Evolutionary conservation across 169 alveolate genomes (phyloP), one percentile per base, ranked within the genome.

Genomic region (Cryptosporidium viatorum): DNA sequence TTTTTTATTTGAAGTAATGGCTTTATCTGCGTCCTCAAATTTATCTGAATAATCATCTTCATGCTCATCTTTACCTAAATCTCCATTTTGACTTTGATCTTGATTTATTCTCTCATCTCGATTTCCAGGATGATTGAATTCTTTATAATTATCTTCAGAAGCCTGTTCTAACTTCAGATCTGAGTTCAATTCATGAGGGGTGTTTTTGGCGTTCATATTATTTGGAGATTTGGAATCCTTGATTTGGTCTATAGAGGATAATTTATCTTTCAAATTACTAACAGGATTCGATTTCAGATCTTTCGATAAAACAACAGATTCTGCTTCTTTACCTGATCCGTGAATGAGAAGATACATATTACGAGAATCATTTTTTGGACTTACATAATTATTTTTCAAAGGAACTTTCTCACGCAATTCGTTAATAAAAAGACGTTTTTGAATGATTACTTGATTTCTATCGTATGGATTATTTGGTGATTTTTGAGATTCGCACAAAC

Each of bases 321-420:
- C 35, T n/a, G 35, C 14, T 55, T 55, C 67, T 10, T 65, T 29
- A 14, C 71, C 71, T 31, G 71, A 65, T 31, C 71, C 43, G 10
- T 65, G 71, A 65, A 65, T 65, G 21, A 65, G 50, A 37, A 35
- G 21, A 65, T 65, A 65, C 71, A 65, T 65, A 35, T 65, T 65
- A n/a, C 23, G 43, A 5, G 71, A 65, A 14, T 65, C 29, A 14
- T 65, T 65, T 65, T 65, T 65, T 31, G 71, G 71, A 65, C 71
- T 65, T 55, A n/a, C 67, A 37, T 65, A 29, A 1, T 65, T 31
- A 31, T 31, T 18, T 65, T n/a, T 65, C 29, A 33, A 31, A 31
- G 52, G 71, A 29, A 33, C 50, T 65, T 65, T 65, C 0, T 65
- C 29, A 65, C 16, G 50, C 14, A 65, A 31, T 65, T 65, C 71